These are phyloP conservation scores for Solanum habrochaites DNA, from an alignment of 257 asterid genomes.

Conservation along the genomic window DNA sequence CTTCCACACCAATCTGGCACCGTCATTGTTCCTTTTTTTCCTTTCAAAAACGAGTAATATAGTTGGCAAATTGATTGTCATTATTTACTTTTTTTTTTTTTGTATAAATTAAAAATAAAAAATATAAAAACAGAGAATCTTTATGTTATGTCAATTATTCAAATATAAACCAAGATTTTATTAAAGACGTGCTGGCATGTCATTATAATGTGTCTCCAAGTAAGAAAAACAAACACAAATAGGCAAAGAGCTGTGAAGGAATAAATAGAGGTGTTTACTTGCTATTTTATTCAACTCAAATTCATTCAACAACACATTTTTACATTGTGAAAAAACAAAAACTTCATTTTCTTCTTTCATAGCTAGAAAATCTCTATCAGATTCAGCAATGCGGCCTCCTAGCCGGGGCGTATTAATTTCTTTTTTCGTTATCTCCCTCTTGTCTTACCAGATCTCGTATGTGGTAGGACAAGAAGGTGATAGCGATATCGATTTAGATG, in stretches of 20 bases:
- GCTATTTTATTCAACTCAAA: neutral
- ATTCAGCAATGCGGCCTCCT: constrained; percentile 1
- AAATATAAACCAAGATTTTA: neutral
- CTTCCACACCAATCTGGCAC: neutral
- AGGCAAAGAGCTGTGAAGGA: neutral
- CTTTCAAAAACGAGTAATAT: neutral
- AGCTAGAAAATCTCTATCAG: neutral
- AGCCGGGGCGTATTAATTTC: neutral
- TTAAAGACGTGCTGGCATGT: neutral
- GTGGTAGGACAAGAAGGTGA: constrained; percentile 10
- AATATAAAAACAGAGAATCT: neutral
- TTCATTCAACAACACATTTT: neutral
- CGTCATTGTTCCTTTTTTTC: neutral
- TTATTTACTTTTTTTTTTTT: neutral
- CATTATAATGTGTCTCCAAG: neutral
- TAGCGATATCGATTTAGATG: constrained; percentile 2
- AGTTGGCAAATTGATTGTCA: neutral
- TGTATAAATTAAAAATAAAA: neutral
- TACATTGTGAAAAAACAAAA: neutral
- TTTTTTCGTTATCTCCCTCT: neutral
- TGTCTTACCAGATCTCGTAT: constrained; percentile 17
- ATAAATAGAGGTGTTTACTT: neutral
- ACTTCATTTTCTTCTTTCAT: neutral
- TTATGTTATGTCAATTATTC: neutral
- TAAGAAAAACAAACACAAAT: neutral